Conservation (phyloP, 2,329 filamentous ascomycete genomes). For the Aspergillus neoniger region DNA sequence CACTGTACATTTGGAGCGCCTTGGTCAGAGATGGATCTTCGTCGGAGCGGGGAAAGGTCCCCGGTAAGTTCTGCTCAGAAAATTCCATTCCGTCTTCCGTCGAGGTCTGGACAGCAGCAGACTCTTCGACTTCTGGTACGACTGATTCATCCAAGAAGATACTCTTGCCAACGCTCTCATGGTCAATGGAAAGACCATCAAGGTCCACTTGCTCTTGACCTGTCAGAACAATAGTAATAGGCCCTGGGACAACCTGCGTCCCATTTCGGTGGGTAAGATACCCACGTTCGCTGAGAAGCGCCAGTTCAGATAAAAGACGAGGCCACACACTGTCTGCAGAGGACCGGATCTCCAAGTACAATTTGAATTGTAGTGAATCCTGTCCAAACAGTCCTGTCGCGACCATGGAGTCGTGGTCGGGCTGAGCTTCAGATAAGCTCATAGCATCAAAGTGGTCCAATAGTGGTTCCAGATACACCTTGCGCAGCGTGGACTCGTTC, state of each 20-base stretch:
- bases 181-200: neutral
- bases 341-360: slow-evolving; percentile 29
- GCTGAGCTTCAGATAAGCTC: slow-evolving; percentile 6
- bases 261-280: slow-evolving; percentile 29
- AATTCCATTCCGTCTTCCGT: neutral
- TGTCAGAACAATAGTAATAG: slow-evolving; percentile 29
- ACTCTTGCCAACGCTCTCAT: neutral
- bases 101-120: neutral
- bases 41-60: neutral
- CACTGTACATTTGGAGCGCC: slow-evolving; percentile 1
- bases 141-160: slow-evolving; percentile 3
- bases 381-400: slow-evolving; percentile 14
- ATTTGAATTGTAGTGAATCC: slow-evolving; percentile 21
- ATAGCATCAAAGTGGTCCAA: slow-evolving; percentile 19
- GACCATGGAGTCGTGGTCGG: neutral
- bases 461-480: slow-evolving; percentile 27
- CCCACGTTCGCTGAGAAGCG: slow-evolving; percentile 21
- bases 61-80: neutral
- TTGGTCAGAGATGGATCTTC: neutral
- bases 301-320: slow-evolving; percentile 22
- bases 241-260: slow-evolving; percentile 20
- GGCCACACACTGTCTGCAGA: slow-evolving; percentile 20
- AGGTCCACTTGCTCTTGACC: slow-evolving; percentile 6
- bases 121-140: neutral
- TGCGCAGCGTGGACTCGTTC: slow-evolving; percentile 21